These are phyloP conservation scores for Anisodus acutangulus DNA, from an alignment of 257 asterid species.

Conservation along the genomic window DNA sequence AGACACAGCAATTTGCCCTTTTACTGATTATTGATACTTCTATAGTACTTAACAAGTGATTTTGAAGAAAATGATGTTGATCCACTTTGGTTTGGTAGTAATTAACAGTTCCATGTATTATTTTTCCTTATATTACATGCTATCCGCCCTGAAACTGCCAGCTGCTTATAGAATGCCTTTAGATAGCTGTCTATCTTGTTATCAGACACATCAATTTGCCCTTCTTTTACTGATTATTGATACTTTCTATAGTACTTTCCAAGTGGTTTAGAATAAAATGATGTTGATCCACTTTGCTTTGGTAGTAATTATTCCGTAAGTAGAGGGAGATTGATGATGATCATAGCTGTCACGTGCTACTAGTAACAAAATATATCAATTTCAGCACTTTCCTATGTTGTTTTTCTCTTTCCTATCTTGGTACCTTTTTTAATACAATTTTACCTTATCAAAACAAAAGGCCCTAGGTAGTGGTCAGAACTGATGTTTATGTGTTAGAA, in stretches of 20 bases:
- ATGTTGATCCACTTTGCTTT: conserved; percentile 6
- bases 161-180: background rate
- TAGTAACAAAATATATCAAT: conserved; percentile 19
- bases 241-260: background rate
- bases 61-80: too few species aligned
- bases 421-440: too few species aligned
- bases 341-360: conserved; percentile 2
- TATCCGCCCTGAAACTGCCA: background rate
- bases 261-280: background rate
- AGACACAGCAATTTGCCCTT: conserved; percentile 5
- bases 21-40: background rate
- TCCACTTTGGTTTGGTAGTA: background rate
- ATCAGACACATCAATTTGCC: background rate
- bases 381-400: background rate
- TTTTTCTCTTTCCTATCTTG: background rate
- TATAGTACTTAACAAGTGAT: background rate
- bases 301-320: background rate
- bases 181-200: background rate
- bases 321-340: background rate
- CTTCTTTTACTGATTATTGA: background rate
- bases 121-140: conserved; percentile 24
- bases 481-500: background rate
- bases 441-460: too few species aligned
- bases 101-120: background rate
- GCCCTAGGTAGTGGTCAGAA: conserved; percentile 1